Percentiles rank a stretch among this genome's conserved stretches.
Evolutionary conservation across 2,329 filamentous ascomycete genomes (phyloP).

Genomic region (Periconia digitata): DNA sequence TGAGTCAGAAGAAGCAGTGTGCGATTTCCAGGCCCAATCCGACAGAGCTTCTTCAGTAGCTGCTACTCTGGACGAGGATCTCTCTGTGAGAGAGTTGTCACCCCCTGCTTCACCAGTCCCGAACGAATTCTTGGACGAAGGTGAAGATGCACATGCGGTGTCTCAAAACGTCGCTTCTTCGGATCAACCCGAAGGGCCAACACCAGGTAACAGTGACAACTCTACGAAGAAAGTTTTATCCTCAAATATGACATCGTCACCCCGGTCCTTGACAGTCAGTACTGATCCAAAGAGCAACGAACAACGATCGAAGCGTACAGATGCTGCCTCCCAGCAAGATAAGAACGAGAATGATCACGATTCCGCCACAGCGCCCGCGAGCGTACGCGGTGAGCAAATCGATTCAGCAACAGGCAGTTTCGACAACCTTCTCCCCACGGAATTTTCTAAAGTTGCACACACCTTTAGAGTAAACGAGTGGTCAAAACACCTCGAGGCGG

Average conservation of each 20-base stretch:
- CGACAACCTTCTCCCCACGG: conserved; percentile 64
- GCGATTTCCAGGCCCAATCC: conserved; percentile 36
- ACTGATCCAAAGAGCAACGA: conserved; percentile 33
- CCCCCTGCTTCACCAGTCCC: conserved; percentile 27
- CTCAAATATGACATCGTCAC: background rate
- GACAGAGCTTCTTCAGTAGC: conserved; percentile 52
- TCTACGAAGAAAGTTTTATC: no score
- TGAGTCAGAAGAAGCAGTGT: conserved; percentile 43
- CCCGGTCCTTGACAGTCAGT: conserved; percentile 29
- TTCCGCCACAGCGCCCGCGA: conserved; percentile 17
- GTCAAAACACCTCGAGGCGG: conserved; percentile 83
- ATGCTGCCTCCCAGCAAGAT: no score
- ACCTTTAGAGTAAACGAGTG: conserved; percentile 93
- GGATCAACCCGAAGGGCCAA: background rate
- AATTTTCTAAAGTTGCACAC: conserved; percentile 73
- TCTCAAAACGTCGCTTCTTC: background rate
- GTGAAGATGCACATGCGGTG: background rate
- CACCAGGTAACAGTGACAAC: no score
- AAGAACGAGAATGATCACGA: no score
- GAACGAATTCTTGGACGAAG: conserved; percentile 9
- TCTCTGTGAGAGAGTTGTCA: conserved; percentile 35
- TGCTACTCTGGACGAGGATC: conserved; percentile 59
- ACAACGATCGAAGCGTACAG: conserved; percentile 11
- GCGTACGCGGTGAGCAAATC: conserved; percentile 26
- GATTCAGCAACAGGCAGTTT: conserved; percentile 48